These are phyloP conservation scores for Penicillium oxalicum DNA, from an alignment of 2,329 filamentous ascomycete genomes.

Conservation along the genomic window DNA sequence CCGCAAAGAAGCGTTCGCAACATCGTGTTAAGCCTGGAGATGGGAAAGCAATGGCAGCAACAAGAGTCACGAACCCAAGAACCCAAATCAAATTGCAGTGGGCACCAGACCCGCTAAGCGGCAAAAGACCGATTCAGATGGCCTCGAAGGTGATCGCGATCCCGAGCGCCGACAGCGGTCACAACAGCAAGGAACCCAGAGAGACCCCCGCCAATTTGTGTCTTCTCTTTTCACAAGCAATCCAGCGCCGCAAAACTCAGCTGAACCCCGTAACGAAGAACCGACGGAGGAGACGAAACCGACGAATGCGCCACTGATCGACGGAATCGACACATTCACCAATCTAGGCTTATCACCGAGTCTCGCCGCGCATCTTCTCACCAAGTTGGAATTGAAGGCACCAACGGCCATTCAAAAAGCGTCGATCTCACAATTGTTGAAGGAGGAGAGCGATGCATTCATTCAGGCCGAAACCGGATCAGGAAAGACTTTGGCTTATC, in stretches of 20 bases:
- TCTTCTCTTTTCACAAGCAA: slow-evolving; percentile 93
- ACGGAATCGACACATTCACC: slow-evolving; percentile 79
- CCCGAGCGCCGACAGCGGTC: slow-evolving; percentile 11
- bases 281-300: slow-evolving; percentile 53
- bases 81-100: slow-evolving; percentile 32
- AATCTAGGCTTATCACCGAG: slow-evolving; percentile 74
- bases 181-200: slow-evolving; percentile 31
- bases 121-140: slow-evolving; percentile 32
- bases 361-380: slow-evolving; percentile 73
- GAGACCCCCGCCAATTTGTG: slow-evolving; percentile 59
- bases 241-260: slow-evolving; percentile 61
- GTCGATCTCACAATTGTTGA: slow-evolving; percentile 72
- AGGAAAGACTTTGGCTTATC: slow-evolving; percentile 93
- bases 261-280: slow-evolving; percentile 30
- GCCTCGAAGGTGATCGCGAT: slow-evolving; percentile 8
- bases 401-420: slow-evolving; percentile 94
- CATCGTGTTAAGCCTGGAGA: slow-evolving; percentile 35
- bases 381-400: slow-evolving; percentile 80
- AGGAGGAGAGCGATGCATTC: slow-evolving; percentile 82
- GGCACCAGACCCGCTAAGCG: slow-evolving; percentile 35
- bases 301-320: slow-evolving; percentile 83
- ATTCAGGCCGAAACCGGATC: slow-evolving; percentile 96
- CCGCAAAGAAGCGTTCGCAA: slow-evolving; percentile 64
- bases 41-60: too few relatives aligned
- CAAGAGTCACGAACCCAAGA: slow-evolving; percentile 19